Evolutionary conservation across 495 filamentous ascomycete genomes (phyloP).

Genomic region (Gamarada debralockiae): DNA sequence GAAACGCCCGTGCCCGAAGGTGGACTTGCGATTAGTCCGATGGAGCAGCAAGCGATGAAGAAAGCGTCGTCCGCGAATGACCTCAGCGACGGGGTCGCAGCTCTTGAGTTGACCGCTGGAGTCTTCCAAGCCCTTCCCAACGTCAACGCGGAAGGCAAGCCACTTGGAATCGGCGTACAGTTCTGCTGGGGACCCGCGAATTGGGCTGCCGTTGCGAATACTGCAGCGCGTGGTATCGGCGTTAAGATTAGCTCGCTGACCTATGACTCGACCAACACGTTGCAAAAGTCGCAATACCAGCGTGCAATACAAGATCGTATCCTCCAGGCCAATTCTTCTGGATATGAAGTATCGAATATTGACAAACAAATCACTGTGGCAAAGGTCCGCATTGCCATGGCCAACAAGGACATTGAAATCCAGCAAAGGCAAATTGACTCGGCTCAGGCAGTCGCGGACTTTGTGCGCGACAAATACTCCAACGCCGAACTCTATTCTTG

Average conservation of each 20-base stretch:
- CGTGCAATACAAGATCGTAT: slow-evolving; percentile 25
- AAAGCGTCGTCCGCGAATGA: not conserved
- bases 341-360: slow-evolving; percentile 28
- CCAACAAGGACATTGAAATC: slow-evolving; percentile 19
- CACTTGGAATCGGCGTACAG: not conserved
- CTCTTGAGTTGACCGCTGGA: not conserved
- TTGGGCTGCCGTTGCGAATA: not conserved
- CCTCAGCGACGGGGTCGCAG: not conserved
- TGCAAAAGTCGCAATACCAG: not conserved
- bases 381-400: slow-evolving; percentile 13
- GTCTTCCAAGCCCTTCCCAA: not conserved
- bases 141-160: not conserved
- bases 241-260: not conserved
- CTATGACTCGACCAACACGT: not conserved
- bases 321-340: slow-evolving; percentile 26
- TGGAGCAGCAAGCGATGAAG: not conserved
- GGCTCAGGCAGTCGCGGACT: slow-evolving; percentile 17
- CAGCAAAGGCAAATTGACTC: slow-evolving; percentile 24
- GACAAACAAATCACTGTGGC: slow-evolving; percentile 29
- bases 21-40: not conserved
- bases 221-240: not conserved
- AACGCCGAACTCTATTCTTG: slow-evolving; percentile 30
- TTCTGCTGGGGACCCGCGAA: not conserved
- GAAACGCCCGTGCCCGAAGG: not conserved
- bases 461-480: slow-evolving; percentile 30